Evolutionary conservation across 352 stramenopile genomes (phyloP), one percentile per base, ranked within the genome.

Genomic region (Thraustochytrium sp.): DNA sequence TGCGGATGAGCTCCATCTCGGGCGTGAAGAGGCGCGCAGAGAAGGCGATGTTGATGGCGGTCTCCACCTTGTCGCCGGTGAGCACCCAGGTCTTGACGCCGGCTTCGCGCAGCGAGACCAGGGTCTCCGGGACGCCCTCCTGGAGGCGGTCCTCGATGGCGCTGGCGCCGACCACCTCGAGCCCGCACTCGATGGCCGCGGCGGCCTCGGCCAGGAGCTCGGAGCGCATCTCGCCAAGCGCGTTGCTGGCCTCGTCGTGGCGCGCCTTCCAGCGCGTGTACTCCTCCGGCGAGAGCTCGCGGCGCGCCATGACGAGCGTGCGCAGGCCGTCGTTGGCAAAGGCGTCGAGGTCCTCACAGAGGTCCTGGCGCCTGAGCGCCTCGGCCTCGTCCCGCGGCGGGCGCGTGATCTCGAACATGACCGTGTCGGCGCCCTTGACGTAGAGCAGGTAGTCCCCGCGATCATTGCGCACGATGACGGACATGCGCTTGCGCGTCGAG

Each of bases 71-170:
- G 85, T 99, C 97, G 18, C 97, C 97, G 23, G 97, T 99, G 5
- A 99, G 91, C 86, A 99, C 97, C 96, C 96, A 99, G 31, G 99
- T 92, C 83, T 99, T 98, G 51, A 99, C 97, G 11, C 96, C 96
- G 44, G 96, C 97, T 23, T 96, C 92, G 16, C 89, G 93, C 3
- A 99, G 89, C 23, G 95, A 95, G 4, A 95, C 89, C 85, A 99
- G 98, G 40, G 94, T 97, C 75, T 95, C 93, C 46, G 92, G 91
- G 1, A 99, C 97, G 18, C 95, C 94, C 49, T 98, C 93, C 87
- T 99, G 96, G 2, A 99, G 89, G 76, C 96, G 89, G 86, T 99
- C 96, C 90, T 99, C 96, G 31, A 99, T 97, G 0, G 94, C 96
- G 1, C 95, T 98, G 23, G 95, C 95, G 26, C 96, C 96, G 2